Base-by-base conservation (phyloP, 2,329 filamentous ascomycete genomes). In the Talaromyces marneffei region DNA sequence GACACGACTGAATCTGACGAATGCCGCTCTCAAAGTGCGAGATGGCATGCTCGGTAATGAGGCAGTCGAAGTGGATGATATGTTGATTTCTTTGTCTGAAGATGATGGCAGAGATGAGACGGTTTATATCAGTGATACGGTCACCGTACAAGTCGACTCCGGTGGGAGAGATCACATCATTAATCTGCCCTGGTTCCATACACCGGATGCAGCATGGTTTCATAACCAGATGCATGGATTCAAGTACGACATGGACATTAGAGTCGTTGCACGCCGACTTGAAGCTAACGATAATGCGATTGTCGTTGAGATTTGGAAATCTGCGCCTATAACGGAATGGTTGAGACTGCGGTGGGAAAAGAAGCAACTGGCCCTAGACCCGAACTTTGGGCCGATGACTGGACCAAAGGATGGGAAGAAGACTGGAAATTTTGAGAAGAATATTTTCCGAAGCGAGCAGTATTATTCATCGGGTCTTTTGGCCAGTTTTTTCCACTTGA, bases 171-270 rank as follows among this genome's bases (percentile, higher is more conserved):
- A 59, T 33, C 55, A 62, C n/a, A 27, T 62, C 1, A 59, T 62
- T 23, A 62, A 62, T 40, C 52, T 62, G 16, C 60, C 60, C 29
- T 62, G 60, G 60, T 62, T 62, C 48, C 50, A 27, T 12, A 50
- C 35, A 14, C 27, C 60, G 3, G 60, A 62, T 27, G 50, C 50
- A 37, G 56, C 48, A 0, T 39, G 58, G 20, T 62, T 62, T 14
- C 56, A 62, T 23, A 54, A 59, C 20, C 48, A 58, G 8, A 59
- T 62, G 60, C 60, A 62, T 18, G 60, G 55, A 1, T 62, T 25
- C 7, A 50, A 20, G 7, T 55, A 50, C 18, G 18, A 53, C 8
- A 44, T 62, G n/a, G 18, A 59, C 4, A 9, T 62, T 3, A 29
- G 29, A 4, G 35, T 59, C 3, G 31, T 62, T 16, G 60, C 56